Evolutionary conservation across 306 rosid species (phyloP), one percentile per base, ranked within the genome.

Genomic region (Calophaca sinica): DNA sequence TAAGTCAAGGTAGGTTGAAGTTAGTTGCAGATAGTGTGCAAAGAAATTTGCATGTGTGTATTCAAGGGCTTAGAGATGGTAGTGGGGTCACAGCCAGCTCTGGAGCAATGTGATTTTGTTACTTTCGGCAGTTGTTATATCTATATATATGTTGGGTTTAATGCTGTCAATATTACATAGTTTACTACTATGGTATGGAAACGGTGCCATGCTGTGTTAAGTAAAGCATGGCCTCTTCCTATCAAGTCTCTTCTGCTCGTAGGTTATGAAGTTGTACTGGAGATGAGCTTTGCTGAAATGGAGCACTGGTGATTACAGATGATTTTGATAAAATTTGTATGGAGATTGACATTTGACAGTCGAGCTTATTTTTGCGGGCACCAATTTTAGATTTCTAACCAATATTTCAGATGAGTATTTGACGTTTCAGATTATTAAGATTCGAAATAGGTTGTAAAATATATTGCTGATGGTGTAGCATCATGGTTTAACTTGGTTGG

Each of bases 1-100:
- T 53, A 50, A 88, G 87, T 86, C 99, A 85, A 84, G 99, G 99
- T 55, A 89, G 98, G 88, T 89, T 94, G 90, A 94, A 88, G 83
- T 66, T 89, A 51, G 86, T 94, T 62, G 99, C 96, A 61, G 99
- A 94, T 50, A 77, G 53, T 54, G 99, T 94, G 79, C 99, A 94
- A 79, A 94, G 96, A 79, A 80, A 87, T 35, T 73, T 94, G 75
- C 92, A 92, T 70, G 0, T 74, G 81, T 85, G 88, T 81, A 93
- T 94, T 87, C 96, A 92, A 84, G 97, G 96, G 81, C 81, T 92
- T 72, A 90, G 91, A 80, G 97, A 94, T 67, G 88, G 96, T 62
- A 71, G 80, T 65, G 96, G 85, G 73, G 83, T 85, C 59, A 83
- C 91, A 4, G 62, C 90, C 63, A 88, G 86, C 86, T 81, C 94